Base-by-base conservation (phyloP, 768 basidiomycete genomes). In the Lactarius vividus region DNA sequence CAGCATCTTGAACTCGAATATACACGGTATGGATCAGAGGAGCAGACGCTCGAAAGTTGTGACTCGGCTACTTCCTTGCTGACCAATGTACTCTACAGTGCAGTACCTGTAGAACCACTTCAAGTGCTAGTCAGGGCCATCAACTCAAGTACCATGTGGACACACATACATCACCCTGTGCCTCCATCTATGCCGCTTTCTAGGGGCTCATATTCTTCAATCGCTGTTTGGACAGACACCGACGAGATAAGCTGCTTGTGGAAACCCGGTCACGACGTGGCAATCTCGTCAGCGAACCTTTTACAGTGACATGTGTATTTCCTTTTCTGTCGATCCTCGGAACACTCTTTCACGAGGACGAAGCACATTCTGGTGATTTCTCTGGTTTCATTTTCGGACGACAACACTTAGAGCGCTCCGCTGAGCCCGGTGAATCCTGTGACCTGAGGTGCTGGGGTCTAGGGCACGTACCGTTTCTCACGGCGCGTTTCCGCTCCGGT, bases 251-350 rank as follows among this genome's bases (percentile, higher is more conserved):
- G 13, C 57, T 20, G 6, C 42, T 18, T 10, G 23, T 18, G 20
- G n/a, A 20, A 5, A 26, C 39, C 4, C 28, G 20, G 18, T 42
- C 33, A 59, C 53, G 61, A 31, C 61, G 59, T 59, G 28, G 53
- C 52, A 8, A 33, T 57, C 57, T 54, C 33, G 53, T 63, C 66
- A 56, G 66, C 66, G 62, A 59, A 67, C 60, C 61, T 63, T 62
- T 67, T 67, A 57, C 56, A 33, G 29, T 57, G 26, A 20, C 5
- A 23, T 39, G 6, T 52, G 15, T n/a, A 35, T 23, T 13, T 15
- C 39, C 11, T 42, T 33, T 3, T 49, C 8, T 0, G 4, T 11
- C 15, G 29, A 23, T 4, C 20, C 39, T 62, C 3, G 46, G 60
- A 49, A 28, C 3, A 28, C n/a, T 31, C 35, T 55, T 37, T 13